Conservation (phyloP, 768 basidiomycete genomes). For the Trametes cingulata region DNA sequence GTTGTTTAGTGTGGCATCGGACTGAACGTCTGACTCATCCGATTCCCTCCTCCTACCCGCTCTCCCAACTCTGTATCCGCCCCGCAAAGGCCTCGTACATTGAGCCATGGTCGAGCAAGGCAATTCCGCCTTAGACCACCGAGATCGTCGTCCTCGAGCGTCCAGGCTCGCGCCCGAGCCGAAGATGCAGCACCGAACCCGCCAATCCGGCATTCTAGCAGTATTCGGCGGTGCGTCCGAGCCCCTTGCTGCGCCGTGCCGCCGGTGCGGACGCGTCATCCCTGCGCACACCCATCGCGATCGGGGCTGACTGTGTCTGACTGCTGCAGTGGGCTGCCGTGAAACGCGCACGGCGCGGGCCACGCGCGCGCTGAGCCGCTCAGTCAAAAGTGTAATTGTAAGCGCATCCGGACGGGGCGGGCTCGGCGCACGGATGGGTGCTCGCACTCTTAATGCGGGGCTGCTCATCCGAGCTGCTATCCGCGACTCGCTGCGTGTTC, state of each 20-base stretch:
- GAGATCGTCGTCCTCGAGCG: not conserved
- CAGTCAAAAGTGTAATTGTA: constrained; percentile 11
- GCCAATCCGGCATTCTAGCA: not conserved
- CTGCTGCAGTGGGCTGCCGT: constrained; percentile 8
- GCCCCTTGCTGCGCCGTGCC: not conserved
- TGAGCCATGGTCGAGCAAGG: not conserved
- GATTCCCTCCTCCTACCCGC: not conserved
- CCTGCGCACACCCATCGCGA: not conserved
- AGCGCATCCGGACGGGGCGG: constrained; percentile 10
- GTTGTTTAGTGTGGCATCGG: too few species aligned
- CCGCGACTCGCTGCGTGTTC: not conserved
- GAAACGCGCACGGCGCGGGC: constrained; percentile 8
- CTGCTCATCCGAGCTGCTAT: constrained; percentile 1
- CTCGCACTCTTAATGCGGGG: not conserved
- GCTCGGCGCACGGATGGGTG: constrained; percentile 3
- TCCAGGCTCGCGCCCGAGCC: not conserved
- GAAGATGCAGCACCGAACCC: not conserved
- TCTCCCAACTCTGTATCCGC: not conserved
- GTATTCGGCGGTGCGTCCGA: not conserved
- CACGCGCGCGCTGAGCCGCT: not conserved
- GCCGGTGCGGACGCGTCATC: constrained; percentile 5
- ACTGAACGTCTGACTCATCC: not conserved
- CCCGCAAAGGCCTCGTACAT: not conserved
- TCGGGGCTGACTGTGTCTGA: constrained; percentile 2
- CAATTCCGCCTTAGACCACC: not conserved